phyloP scores from a whole-genome alignment of 2,329 filamentous ascomycete genomes.

The Phialemonium atrogriseum region DNA sequence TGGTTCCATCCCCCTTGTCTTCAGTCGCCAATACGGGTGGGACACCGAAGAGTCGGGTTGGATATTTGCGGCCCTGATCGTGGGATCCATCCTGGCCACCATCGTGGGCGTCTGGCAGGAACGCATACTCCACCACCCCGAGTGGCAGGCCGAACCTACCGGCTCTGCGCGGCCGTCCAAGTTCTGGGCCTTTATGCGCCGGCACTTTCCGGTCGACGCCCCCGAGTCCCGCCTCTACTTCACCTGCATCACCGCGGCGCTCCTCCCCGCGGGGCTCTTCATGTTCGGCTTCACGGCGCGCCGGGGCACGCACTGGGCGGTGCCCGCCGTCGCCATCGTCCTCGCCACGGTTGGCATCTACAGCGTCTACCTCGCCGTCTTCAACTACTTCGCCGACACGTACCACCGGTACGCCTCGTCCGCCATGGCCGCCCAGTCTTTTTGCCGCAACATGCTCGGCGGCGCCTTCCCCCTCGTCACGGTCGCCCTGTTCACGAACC shows the following conservation, averaged over 20 bases:
- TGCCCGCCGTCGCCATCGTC: slow-evolving; percentile 60
- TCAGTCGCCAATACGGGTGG: slow-evolving; percentile 60
- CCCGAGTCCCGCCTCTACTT: slow-evolving; percentile 81
- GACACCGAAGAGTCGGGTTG: slow-evolving; percentile 57
- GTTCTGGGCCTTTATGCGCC: slow-evolving; percentile 38
- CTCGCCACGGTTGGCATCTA: slow-evolving; percentile 81
- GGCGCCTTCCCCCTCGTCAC: slow-evolving; percentile 77
- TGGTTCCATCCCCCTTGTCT: slow-evolving; percentile 71
- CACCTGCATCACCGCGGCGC: slow-evolving; percentile 63
- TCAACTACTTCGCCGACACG: slow-evolving; percentile 87
- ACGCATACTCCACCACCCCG: slow-evolving; percentile 42
- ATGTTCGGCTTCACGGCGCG: slow-evolving; percentile 69
- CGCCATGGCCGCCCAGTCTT: slow-evolving; percentile 78
- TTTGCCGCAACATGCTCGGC: slow-evolving; percentile 75
- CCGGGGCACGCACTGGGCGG: slow-evolving; percentile 59
- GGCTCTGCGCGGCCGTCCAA: slow-evolving; percentile 13
- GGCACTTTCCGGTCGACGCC: slow-evolving; percentile 37
- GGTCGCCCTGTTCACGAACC: slow-evolving; percentile 58
- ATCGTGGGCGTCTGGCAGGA: slow-evolving; percentile 66
- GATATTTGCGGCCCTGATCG: slow-evolving; percentile 65
- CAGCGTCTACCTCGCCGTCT: slow-evolving; percentile 76
- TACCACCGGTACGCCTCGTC: slow-evolving; percentile 82
- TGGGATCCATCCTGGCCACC: slow-evolving; percentile 59
- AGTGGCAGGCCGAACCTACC: slow-evolving; percentile 24
- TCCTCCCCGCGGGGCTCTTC: slow-evolving; percentile 74